Base-by-base conservation (phyloP, 805 yeast species). In the Martiniozyma abietophila region DNA sequence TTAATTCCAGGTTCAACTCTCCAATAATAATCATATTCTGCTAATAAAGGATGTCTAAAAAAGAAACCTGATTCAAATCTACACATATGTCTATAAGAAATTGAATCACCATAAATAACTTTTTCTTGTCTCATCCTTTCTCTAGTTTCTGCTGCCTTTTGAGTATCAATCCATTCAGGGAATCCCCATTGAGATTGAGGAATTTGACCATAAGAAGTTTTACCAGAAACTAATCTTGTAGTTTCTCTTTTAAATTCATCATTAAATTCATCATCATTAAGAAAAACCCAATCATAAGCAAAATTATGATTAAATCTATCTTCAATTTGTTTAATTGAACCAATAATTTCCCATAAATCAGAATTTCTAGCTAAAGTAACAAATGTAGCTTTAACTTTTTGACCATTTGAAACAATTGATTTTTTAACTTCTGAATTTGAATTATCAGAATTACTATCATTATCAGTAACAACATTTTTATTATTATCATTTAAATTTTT, bases 241-340 rank as follows among this genome's bases (percentile, higher is more conserved):
- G 94, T 81, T 19, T 74, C 69, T 18, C 61, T 59, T 48, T 74
- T 83, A 58, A 92, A 89, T 48, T 84, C 92, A 3, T 83, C 86
- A 33, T 74, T 66, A 60, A 89, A 92, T 31, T 70, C 79, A 38
- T 77, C 85, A 54, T 89, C 96, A 57, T 89, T 89, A 48, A 89
- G 66, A 57, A 89, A 92, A 18, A 86, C 92, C 96, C 97, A 89
- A 48, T 94, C 96, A 53, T 89, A 89, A 43, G 81, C 69, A 61
- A 62, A 88, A 31, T 81, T 69, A 12, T 61, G 54, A 64, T 89
- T 89, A 67, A 92, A 89, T 43, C 96, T 67, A 56, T 86, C 96
- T 60, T 89, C 96, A 35, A 88, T 71, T 31, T 77, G 71, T 55
- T 83, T 68, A 40, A 83, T 80, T 6, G 94, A 75, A 21, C 64